Base-by-base conservation (phyloP, 345 rosid species). In the Iberis pinnata region DNA sequence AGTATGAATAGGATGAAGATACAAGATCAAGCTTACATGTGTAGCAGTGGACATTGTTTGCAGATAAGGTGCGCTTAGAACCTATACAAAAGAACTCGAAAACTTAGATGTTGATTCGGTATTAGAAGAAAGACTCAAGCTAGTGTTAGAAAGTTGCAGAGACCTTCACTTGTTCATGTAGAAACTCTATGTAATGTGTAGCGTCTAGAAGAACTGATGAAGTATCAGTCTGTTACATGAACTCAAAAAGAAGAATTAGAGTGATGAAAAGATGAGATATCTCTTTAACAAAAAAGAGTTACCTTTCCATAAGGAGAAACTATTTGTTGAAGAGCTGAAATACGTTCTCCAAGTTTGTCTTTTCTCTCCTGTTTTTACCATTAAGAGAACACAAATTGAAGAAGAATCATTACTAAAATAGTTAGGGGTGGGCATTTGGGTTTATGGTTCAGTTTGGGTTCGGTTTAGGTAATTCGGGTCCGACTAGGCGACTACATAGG, bases 231-330 rank as follows among this genome's bases (percentile, higher is more conserved):
- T 86, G 94, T 67, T 55, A 7, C 14, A 38, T 18, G 18, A 16
- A 53, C 6, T 35, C 31, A 11, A 7, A n/a, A 14, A 2, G n/a
- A 32, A 33, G 27, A 49, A 25, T 35, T 27, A 40, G 41, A 49
- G 26, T n/a, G n/a, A n/a, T n/a, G n/a, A n/a, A n/a, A n/a, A n/a
- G n/a, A n/a, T n/a, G n/a, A n/a, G n/a, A n/a, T n/a, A n/a, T n/a
- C n/a, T n/a, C n/a, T n/a, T n/a, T n/a, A n/a, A n/a, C n/a, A n/a
- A n/a, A n/a, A n/a, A n/a, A n/a, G n/a, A n/a, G n/a, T n/a, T 75
- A 88, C 98, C 98, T 92, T 92, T 61, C 98, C 98, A 33, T 83
- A 85, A 0, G 96, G 98, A 9, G 98, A 90, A 69, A 90, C 98
- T 46, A 87, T 89, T 52, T 87, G 95, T 70, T 87, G 98, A 68